Conservation (phyloP, 441 rosid genomes). For the Geranium incanum region DNA sequence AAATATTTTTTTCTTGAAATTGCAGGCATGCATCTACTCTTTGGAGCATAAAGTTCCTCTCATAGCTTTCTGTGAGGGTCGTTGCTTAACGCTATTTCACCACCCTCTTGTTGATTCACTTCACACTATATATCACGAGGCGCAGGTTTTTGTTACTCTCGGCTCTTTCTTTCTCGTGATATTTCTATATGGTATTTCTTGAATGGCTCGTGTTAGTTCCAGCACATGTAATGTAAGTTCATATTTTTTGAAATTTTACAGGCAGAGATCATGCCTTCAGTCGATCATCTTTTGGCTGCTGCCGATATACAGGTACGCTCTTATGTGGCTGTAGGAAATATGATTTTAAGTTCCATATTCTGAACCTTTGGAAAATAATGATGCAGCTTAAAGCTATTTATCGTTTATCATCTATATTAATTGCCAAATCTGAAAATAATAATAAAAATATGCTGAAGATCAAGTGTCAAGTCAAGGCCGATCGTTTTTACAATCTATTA, state of each 20-base stretch:
- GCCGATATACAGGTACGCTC: constrained; percentile 70
- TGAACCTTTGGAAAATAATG: not conserved
- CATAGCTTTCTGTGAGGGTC: constrained; percentile 68
- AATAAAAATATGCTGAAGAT: too few relatives aligned
- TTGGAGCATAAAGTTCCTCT: constrained; percentile 75
- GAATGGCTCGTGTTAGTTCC: constrained; percentile 13
- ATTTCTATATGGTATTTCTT: constrained; percentile 17
- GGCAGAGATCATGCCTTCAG: constrained; percentile 81
- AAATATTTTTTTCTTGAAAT: constrained; percentile 1
- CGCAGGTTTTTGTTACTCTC: constrained; percentile 44
- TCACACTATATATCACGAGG: constrained; percentile 66
- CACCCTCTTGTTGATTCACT: constrained; percentile 72
- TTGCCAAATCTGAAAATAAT: too few relatives aligned
- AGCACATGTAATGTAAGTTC: constrained; percentile 13
- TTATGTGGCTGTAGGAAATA: constrained; percentile 1
- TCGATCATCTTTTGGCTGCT: constrained; percentile 59
- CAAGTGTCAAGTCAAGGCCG: too few relatives aligned
- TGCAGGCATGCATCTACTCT: constrained; percentile 72
- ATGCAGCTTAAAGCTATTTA: not conserved
- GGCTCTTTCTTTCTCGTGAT: constrained; percentile 10
- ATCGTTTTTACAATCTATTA: too few relatives aligned
- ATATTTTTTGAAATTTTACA: constrained; percentile 25
- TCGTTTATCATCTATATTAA: not conserved
- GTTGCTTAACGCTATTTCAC: constrained; percentile 73
- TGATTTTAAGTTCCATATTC: constrained; percentile 8